Base-by-base conservation (phyloP, 1,284 basidiomycete genomes). In the Malassezia caprae region DNA sequence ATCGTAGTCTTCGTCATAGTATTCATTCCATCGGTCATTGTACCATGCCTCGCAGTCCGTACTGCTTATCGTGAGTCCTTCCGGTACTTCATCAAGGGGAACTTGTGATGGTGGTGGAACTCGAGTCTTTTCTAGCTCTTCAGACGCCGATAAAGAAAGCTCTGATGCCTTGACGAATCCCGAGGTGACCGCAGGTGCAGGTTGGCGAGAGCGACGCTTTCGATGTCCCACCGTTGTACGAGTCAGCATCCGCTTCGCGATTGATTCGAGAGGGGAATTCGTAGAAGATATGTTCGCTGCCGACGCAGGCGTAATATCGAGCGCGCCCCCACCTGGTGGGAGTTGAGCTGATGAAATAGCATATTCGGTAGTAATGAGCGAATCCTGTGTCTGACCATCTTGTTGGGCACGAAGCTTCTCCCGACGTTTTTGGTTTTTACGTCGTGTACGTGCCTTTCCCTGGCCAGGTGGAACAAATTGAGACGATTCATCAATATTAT, bases 371-470 rank as follows among this genome's bases (percentile, higher is more conserved):
- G 27, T 19, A n/a, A 46, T 5, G n/a, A 30, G 12, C 19, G 21
- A 23, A 8, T 4, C 27, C 15, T n/a, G 30, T 13, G 15, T n/a
- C 10, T 13, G 24, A 5, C 17, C 12, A 21, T 31, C 13, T n/a
- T 37, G 13, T n/a, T 23, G 17, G 13, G 32, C 4, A 23, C 17
- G 42, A 6, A 35, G 26, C 17, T 28, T 28, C 12, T 55, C 48
- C 2, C 63, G 47, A 8, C 63, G 47, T 34, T 61, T 57, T n/a
- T 56, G 52, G 34, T 67, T 67, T 35, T 62, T 57, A 10, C 60
- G 59, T n/a, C 51, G 52, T 17, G 65, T 67, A 8, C 61, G 60
- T 12, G 32, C 42, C 2, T 53, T 62, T n/a, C 65, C 65, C 21
- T 56, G 37, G 0, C 65, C 65, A 0, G 65, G 65, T 2, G 63